Evolutionary conservation across 495 filamentous ascomycete species (phyloP).

Genomic region (Hypoxylon intermedium): DNA sequence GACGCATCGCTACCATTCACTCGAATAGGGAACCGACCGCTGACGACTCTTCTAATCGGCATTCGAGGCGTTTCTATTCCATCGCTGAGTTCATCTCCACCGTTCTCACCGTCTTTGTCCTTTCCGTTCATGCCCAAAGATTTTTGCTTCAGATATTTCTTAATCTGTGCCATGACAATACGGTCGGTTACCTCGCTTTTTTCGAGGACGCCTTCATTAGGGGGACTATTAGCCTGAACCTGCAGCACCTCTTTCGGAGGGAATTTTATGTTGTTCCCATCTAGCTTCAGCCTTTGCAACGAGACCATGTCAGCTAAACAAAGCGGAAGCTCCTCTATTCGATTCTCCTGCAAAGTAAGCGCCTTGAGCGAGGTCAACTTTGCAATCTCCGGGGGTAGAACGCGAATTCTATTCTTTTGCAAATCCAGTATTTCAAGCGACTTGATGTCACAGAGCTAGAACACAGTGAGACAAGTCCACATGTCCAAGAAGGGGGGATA

Average conservation of each 20-base stretch:
- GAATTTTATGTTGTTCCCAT: conserved; percentile 80
- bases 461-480: conserved; percentile 24
- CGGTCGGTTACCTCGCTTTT: conserved; percentile 67
- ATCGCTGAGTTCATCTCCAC: conserved; percentile 70
- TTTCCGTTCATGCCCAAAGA: conserved; percentile 54
- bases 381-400: conserved; percentile 79
- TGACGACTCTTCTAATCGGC: conserved; percentile 74
- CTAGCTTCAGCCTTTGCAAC: conserved; percentile 83
- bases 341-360: conserved; percentile 81
- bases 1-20: conserved; percentile 67
- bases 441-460: conserved; percentile 74
- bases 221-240: conserved; percentile 52
- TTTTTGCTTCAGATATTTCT: conserved; percentile 73
- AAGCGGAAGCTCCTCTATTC: conserved; percentile 79
- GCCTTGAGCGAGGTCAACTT: conserved; percentile 79
- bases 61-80: conserved; percentile 72
- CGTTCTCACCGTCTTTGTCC: conserved; percentile 65
- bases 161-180: conserved; percentile 73
- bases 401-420: conserved; percentile 79
- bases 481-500: conserved; percentile 5
- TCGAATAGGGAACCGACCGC: conserved; percentile 83
- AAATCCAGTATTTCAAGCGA: conserved; percentile 92
- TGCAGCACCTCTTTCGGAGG: conserved; percentile 68
- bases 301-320: conserved; percentile 88
- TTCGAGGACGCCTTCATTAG: conserved; percentile 52